Base-by-base conservation (phyloP, 495 filamentous ascomycete species). In the Penicillium diatomitis region DNA sequence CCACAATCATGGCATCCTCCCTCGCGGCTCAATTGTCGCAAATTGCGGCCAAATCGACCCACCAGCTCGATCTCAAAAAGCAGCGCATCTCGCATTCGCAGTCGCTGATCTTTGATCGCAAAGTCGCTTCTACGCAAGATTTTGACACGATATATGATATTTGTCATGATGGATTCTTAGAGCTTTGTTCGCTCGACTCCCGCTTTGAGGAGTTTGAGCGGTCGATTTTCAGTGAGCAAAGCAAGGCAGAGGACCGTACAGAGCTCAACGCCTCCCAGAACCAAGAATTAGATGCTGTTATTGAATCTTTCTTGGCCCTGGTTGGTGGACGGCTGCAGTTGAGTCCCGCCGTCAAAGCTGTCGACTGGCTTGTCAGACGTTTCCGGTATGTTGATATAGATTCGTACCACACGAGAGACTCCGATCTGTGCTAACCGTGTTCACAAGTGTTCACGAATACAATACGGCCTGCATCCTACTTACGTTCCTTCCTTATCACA, bases 281-380 rank as follows among this genome's bases (percentile, higher is more conserved):
- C 59, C 70, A 79, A 53, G 84, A 86, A 39, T 74, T 99, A 32
- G 82, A 96, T 67, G 67, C 69, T 38, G 87, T 79, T 35, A 62
- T 97, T 44, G 83, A 92, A 53, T 76, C 78, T 4, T 97, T 97
- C 58, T 72, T 99, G 40, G 82, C 80, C 29, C 71, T 96, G 6
- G 79, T 87, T 8, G 81, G 85, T 27, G 78, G 80, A n/a, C 76
- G 84, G 41, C 54, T 99, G 35, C 75, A 88, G 30, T 71, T 99
- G 38, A 88, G 81, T 62, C 90, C 91, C 10, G 88, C 87, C 2
- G 76, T 92, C 9, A 95, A 90, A 56, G 87, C 89, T 4, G 73
- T 96, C 32, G 94, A 99, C 70, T 99, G 92, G 92, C 75, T 96
- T 27, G 76, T 99, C 32, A 74, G 92, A 58, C 77, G 90, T 50